Evolutionary conservation across 768 basidiomycete genomes (phyloP).

Genomic region (Baorangia bicolor): DNA sequence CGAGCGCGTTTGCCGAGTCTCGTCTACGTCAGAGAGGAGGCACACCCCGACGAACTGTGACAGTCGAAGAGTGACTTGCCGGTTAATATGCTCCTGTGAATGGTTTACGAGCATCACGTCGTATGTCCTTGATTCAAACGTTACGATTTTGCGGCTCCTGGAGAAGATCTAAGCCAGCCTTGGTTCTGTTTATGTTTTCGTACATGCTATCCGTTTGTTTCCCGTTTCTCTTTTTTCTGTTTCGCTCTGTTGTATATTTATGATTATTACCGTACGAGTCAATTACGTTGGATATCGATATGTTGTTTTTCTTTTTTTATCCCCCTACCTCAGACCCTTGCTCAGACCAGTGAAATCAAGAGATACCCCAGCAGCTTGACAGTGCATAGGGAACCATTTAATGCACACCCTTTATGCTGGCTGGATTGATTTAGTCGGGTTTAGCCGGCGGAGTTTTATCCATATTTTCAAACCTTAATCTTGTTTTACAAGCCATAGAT

Average conservation of each 20-base stretch:
- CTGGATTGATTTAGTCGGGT: conserved; percentile 11
- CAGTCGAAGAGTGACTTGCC: conserved; percentile 21
- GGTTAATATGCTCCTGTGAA: neutral
- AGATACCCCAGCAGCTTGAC: conserved; percentile 4
- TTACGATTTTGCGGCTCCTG: neutral
- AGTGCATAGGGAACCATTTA: neutral
- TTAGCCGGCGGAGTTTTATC: conserved; percentile 19
- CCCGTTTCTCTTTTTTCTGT: neutral
- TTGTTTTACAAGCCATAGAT: conserved; percentile 10
- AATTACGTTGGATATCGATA: conserved; percentile 7
- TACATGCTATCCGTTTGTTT: conserved; percentile 21
- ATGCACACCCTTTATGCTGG: too few species aligned
- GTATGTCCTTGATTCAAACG: conserved; percentile 1
- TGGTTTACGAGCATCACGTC: neutral
- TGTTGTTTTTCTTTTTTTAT: neutral
- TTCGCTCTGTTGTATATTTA: conserved; percentile 20
- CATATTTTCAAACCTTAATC: conserved; percentile 22
- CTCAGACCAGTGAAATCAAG: neutral
- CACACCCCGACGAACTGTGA: conserved; percentile 22
- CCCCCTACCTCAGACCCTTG: neutral
- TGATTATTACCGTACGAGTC: conserved; percentile 12
- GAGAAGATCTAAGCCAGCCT: conserved; percentile 5
- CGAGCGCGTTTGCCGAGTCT: conserved; percentile 36
- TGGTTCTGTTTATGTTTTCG: conserved; percentile 11
- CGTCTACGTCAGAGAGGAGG: conserved; percentile 23